Conservation (phyloP, 2,329 filamentous ascomycete species). For the Cytospora piceicola region DNA sequence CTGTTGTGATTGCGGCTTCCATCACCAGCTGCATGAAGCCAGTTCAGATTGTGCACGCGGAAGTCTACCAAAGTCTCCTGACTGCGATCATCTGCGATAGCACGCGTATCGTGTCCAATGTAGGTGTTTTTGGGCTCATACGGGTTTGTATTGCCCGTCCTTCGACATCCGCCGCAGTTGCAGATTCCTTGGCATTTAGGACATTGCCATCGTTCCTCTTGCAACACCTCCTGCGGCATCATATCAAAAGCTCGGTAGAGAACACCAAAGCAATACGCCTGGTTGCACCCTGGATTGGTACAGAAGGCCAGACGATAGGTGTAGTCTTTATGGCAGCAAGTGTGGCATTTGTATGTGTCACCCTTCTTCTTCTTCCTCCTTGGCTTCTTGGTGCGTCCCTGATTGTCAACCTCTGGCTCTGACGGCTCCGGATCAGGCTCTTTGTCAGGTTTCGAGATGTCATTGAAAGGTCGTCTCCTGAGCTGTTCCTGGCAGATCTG, state of each 20-base stretch:
- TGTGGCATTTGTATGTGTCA: slow-evolving; percentile 70
- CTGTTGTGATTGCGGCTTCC: slow-evolving; percentile 61
- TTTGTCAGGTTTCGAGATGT: slow-evolving; percentile 68
- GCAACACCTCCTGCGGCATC: slow-evolving; percentile 81
- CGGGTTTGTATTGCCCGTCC: slow-evolving; percentile 66
- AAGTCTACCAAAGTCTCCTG: slow-evolving; percentile 92
- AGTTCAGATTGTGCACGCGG: slow-evolving; percentile 81
- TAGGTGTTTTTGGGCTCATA: slow-evolving; percentile 87
- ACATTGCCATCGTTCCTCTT: slow-evolving; percentile 83
- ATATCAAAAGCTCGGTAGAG: slow-evolving; percentile 90
- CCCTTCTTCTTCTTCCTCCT: slow-evolving; percentile 59
- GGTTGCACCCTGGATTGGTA: slow-evolving; percentile 67
- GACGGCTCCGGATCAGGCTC: slow-evolving; percentile 51
- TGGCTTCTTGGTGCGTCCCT: slow-evolving; percentile 64
- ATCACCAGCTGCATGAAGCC: slow-evolving; percentile 68
- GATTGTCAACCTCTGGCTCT: slow-evolving; percentile 65
- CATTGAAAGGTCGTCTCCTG: slow-evolving; percentile 76
- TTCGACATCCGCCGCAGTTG: slow-evolving; percentile 81
- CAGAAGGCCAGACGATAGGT: slow-evolving; percentile 86
- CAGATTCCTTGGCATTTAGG: slow-evolving; percentile 86
- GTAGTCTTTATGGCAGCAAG: slow-evolving; percentile 79
- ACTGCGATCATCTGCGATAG: slow-evolving; percentile 87
- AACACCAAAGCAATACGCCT: slow-evolving; percentile 90
- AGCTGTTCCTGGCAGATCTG: slow-evolving; percentile 95
- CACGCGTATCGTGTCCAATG: slow-evolving; percentile 87